Percentiles rank a stretch among this genome's conserved stretches.
These are phyloP conservation scores for Globisporangium paddicum DNA, from an alignment of 352 stramenopile genomes.

Conservation along the genomic window DNA sequence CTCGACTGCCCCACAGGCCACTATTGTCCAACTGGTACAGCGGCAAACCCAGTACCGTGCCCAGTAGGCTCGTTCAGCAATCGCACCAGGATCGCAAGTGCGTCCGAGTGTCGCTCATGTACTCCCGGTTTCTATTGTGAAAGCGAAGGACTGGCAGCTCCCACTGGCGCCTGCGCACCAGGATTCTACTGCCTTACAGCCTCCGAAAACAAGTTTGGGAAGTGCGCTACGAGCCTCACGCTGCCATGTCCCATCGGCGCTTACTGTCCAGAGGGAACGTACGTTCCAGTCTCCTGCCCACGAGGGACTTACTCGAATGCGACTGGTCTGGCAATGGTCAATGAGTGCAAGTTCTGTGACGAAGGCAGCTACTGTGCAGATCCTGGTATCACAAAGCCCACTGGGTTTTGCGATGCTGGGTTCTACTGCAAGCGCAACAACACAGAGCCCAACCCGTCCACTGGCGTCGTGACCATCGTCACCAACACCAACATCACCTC, in stretches of 20 bases:
- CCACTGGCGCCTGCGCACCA: constrained; percentile 32
- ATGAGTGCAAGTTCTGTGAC: constrained; percentile 57
- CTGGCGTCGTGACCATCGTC: constrained; percentile 14
- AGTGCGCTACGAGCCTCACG: constrained; percentile 24
- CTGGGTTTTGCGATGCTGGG: constrained; percentile 30
- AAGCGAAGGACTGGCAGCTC: constrained; percentile 17
- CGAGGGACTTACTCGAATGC: constrained; percentile 58
- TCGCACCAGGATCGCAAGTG: constrained; percentile 26
- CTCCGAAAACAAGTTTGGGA: constrained; percentile 39
- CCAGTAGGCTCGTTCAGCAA: constrained; percentile 67
- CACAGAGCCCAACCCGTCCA: constrained; percentile 27
- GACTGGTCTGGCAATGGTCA: constrained; percentile 28
- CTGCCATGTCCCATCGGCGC: constrained; percentile 58
- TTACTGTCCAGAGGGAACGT: constrained; percentile 78
- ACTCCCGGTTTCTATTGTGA: constrained; percentile 41
- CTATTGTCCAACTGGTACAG: constrained; percentile 46
- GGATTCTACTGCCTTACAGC: constrained; percentile 55
- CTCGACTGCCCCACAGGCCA: constrained; percentile 37
- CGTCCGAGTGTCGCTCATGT: constrained; percentile 33
- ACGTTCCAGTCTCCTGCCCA: constrained; percentile 49
- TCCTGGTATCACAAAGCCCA: constrained; percentile 27
- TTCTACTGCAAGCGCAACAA: constrained; percentile 59
- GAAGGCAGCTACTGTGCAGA: constrained; percentile 43
- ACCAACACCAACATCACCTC: constrained; percentile 10
- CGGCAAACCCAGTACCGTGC: constrained; percentile 39